Base-by-base conservation (phyloP, 2,329 filamentous ascomycete genomes). In the Neofusicoccum laricinum region DNA sequence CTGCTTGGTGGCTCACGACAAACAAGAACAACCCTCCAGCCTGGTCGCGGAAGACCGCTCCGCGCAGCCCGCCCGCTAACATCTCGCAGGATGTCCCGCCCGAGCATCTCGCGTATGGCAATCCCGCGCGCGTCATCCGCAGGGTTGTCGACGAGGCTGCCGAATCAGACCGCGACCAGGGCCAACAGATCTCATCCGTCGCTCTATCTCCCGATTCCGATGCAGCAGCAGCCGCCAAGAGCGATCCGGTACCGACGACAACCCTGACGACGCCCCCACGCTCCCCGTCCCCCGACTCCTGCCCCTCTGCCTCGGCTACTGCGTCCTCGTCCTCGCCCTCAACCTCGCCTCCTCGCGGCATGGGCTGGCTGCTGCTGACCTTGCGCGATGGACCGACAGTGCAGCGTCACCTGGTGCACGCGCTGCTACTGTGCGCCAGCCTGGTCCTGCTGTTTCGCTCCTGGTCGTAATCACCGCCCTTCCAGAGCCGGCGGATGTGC, bases 111-210 rank as follows among this genome's bases (percentile, higher is more conserved):
- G 61, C 61, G 15, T 51, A 51, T 25, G 61, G 61, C 11, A 63
- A 63, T 63, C 61, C 61, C 17, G 61, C 61, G 46, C 61, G 48
- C 34, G 48, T 63, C 38, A 53, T 63, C 30, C 61, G 61, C 61
- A 53, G 40, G 36, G 11, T 53, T 32, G 38, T 19, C 55, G 41
- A 45, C 40, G 25, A 7, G 11, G 14, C 30, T 14, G 30, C 55
- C 55, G 55, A 59, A 59, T 59, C 55, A 59, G 55, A 21, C 12
- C 21, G 10, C 25, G 55, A 15, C 30, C 40, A 12, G 17, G 25
- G 21, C 41, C 41, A 32, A 21, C 55, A 59, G 55, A 59, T 59
- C 55, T 59, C 55, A 59, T 43, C 55, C n/a, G 55, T 19, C 55
- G 40, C n/a, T 46, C 55, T 59, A 21, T 36, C 40, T 46, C 55